Evolutionary conservation across 202 grass and related monocot genomes (phyloP).

Genomic region (Setaria viridis): DNA sequence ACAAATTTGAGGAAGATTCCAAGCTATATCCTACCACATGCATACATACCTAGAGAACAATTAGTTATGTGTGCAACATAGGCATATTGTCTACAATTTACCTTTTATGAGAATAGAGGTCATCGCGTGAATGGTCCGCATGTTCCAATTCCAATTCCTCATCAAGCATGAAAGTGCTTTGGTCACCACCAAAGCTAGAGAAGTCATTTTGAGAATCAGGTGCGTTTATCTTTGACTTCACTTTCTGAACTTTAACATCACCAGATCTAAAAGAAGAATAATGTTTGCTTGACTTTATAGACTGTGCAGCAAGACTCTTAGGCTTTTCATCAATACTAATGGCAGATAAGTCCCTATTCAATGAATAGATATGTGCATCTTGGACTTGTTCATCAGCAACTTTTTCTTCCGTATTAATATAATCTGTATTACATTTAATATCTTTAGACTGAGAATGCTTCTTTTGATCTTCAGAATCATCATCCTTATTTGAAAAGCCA

Average conservation of each 20-base stretch:
- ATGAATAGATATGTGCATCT: slow-evolving; percentile 43
- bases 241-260: slow-evolving; percentile 58
- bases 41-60: background rate
- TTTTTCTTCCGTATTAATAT: slow-evolving; percentile 31
- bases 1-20: background rate
- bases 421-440: slow-evolving; percentile 39
- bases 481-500: slow-evolving; percentile 46
- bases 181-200: slow-evolving; percentile 64
- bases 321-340: slow-evolving; percentile 44
- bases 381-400: slow-evolving; percentile 42
- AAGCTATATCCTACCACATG: slow-evolving; percentile 5
- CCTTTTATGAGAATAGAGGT: slow-evolving; percentile 75
- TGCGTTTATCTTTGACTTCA: slow-evolving; percentile 45
- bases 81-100: slow-evolving; percentile 47
- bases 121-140: slow-evolving; percentile 48
- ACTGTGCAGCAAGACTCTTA: slow-evolving; percentile 35
- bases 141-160: slow-evolving; percentile 95
- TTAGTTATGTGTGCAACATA: slow-evolving; percentile 8
- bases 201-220: slow-evolving; percentile 48
- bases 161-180: slow-evolving; percentile 98
- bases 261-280: slow-evolving; percentile 40
- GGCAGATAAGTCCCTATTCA: slow-evolving; percentile 47
- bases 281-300: slow-evolving; percentile 43
- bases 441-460: slow-evolving; percentile 46
- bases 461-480: slow-evolving; percentile 51